Evolutionary conservation across 2,329 filamentous ascomycete species (phyloP).

Genomic region (Trichoderma brevicompactum): DNA sequence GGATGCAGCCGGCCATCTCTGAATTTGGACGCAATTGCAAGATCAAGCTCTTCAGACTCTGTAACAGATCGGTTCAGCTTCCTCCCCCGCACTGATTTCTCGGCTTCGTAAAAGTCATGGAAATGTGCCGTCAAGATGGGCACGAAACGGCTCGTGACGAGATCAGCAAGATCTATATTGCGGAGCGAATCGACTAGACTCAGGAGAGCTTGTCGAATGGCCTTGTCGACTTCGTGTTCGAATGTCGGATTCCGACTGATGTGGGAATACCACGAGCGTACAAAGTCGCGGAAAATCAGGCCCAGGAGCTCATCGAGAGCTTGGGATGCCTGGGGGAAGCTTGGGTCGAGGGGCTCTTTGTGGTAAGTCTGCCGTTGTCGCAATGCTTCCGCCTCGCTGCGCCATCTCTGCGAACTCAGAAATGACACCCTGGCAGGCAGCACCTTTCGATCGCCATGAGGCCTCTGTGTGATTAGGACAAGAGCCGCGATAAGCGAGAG

Average conservation of each 20-base stretch:
- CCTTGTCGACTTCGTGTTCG: slow-evolving; percentile 81
- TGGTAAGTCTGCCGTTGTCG: slow-evolving; percentile 69
- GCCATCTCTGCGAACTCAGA: slow-evolving; percentile 67
- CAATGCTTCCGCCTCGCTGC: slow-evolving; percentile 68
- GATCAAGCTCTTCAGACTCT: slow-evolving; percentile 92
- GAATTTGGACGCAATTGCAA: slow-evolving; percentile 95
- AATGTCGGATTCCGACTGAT: slow-evolving; percentile 85
- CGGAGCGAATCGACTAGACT: slow-evolving; percentile 73
- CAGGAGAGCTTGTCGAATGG: slow-evolving; percentile 72
- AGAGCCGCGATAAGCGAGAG: slow-evolving; percentile 61
- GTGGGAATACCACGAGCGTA: slow-evolving; percentile 83
- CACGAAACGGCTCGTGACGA: slow-evolving; percentile 79
- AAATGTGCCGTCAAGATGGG: slow-evolving; percentile 89
- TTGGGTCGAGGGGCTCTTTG: slow-evolving; percentile 71
- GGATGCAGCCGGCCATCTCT: slow-evolving; percentile 85
- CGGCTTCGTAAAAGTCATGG: slow-evolving; percentile 87
- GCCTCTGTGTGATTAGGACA: slow-evolving; percentile 55
- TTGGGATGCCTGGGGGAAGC: slow-evolving; percentile 76
- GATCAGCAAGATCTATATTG: slow-evolving; percentile 80
- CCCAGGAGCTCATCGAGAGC: slow-evolving; percentile 79
- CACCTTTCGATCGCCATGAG: slow-evolving; percentile 43
- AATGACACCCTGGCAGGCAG: slow-evolving; percentile 61
- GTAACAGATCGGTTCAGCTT: slow-evolving; percentile 89
- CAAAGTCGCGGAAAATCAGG: slow-evolving; percentile 79
- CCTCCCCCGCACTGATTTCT: slow-evolving; percentile 81